These are phyloP conservation scores for Pichia kudriavzevii DNA, from an alignment of 1,139 yeast species.

Conservation along the genomic window DNA sequence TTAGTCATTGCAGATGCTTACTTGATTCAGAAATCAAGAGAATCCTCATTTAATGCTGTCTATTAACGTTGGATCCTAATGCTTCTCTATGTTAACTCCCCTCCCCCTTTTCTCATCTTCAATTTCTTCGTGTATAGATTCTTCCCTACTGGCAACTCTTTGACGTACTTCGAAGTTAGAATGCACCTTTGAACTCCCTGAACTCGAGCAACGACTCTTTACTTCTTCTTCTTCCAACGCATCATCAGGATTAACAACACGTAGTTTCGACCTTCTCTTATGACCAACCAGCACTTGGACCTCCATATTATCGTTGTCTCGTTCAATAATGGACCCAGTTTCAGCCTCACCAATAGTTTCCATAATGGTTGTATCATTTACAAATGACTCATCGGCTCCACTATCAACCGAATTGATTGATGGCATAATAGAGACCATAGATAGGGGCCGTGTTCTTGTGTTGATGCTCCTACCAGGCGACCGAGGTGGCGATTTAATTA, in stretches of 20 bases:
- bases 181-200: too few relatives aligned
- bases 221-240: conserved; percentile 3
- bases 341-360: conserved; percentile 5
- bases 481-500: neutral
- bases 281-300: conserved; percentile 71
- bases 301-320: conserved; percentile 42
- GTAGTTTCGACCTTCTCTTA: conserved; percentile 53
- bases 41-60: conserved; percentile 34
- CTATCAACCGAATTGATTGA: too few relatives aligned
- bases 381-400: too few relatives aligned
- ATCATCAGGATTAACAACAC: conserved; percentile 54
- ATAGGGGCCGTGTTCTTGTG: conserved; percentile 6
- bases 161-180: conserved; percentile 7
- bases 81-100: neutral
- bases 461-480: too few relatives aligned
- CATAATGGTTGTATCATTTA: too few relatives aligned
- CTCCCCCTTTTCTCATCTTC: neutral
- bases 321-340: conserved; percentile 21
- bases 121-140: neutral
- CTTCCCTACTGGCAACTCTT: conserved; percentile 12
- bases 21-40: conserved; percentile 81
- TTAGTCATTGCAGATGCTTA: conserved; percentile 81
- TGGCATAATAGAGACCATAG: conserved; percentile 4
- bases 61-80: conserved; percentile 12
- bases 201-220: conserved; percentile 12